Evolutionary conservation across 345 rosid genomes (phyloP).

Genomic region (Hibiscus mutabilis): DNA sequence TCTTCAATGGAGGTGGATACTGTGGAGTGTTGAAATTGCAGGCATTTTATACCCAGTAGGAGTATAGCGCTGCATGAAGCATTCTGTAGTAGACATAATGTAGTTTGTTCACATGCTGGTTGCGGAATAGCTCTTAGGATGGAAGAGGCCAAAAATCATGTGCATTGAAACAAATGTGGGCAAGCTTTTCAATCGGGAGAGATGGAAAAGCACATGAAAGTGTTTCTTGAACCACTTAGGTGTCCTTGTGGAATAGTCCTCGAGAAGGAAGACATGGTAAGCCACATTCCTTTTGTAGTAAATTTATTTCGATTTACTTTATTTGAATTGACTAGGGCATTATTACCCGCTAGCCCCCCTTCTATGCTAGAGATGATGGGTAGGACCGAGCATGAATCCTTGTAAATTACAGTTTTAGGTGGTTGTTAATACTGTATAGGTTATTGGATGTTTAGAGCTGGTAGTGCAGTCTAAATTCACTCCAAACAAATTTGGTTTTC

Average conservation of each 20-base stretch:
- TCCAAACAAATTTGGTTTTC: not conserved
- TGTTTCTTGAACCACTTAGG: conserved; percentile 72
- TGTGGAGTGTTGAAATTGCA: conserved; percentile 83
- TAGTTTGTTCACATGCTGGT: conserved; percentile 56
- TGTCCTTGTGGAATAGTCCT: conserved; percentile 81
- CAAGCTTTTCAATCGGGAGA: conserved; percentile 67
- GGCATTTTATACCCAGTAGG: conserved; percentile 68
- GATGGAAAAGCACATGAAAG: conserved; percentile 88
- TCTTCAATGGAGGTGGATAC: conserved; percentile 57
- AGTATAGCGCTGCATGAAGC: conserved; percentile 83
- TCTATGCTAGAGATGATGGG: too few species aligned
- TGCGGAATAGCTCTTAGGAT: conserved; percentile 75
- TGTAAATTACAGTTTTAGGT: not conserved
- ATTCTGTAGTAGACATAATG: conserved; percentile 76
- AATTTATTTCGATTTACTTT: not conserved
- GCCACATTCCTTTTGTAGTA: conserved; percentile 1
- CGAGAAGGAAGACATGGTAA: conserved; percentile 85
- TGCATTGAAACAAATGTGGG: conserved; percentile 85
- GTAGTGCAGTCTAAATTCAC: not conserved
- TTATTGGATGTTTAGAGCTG: not conserved
- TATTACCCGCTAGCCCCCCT: too few species aligned
- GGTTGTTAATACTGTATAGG: not conserved
- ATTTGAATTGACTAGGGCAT: not conserved
- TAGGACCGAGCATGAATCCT: not conserved
- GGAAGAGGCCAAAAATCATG: conserved; percentile 67